phyloP scores from a whole-genome alignment of 352 stramenopile genomes.

The Phytophthora hibernalis region DNA sequence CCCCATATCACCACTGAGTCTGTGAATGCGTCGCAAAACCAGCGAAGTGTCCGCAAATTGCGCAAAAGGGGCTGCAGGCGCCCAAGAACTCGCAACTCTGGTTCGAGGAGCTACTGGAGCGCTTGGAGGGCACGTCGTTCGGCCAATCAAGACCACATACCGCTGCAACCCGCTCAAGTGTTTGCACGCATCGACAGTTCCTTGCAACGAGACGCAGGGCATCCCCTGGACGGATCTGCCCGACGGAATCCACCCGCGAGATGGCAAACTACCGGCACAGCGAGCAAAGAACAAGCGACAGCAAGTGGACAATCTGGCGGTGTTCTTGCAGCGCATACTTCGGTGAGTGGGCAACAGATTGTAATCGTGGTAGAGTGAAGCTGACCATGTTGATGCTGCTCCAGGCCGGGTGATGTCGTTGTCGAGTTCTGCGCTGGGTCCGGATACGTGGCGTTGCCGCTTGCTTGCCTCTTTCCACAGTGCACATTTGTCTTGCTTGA shows the following conservation, averaged over 20 bases:
- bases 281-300: slow-evolving; percentile 75
- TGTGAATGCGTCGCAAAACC: slow-evolving; percentile 5
- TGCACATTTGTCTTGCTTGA: slow-evolving; percentile 83
- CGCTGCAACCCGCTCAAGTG: slow-evolving; percentile 70
- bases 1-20: neutral
- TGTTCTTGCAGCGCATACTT: slow-evolving; percentile 73
- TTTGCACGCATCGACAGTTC: slow-evolving; percentile 24
- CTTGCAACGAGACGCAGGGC: slow-evolving; percentile 12
- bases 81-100: slow-evolving; percentile 62
- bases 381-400: slow-evolving; percentile 19
- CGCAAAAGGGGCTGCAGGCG: slow-evolving; percentile 53
- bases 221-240: slow-evolving; percentile 75
- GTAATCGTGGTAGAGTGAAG: neutral
- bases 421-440: slow-evolving; percentile 87
- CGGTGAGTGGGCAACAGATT: slow-evolving; percentile 35
- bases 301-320: slow-evolving; percentile 81
- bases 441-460: slow-evolving; percentile 77
- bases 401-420: slow-evolving; percentile 71
- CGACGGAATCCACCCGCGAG: slow-evolving; percentile 69
- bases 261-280: slow-evolving; percentile 62
- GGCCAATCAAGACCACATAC: slow-evolving; percentile 46
- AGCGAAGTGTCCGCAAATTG: slow-evolving; percentile 61
- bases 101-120: slow-evolving; percentile 77
- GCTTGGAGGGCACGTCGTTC: slow-evolving; percentile 56
- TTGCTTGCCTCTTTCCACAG: slow-evolving; percentile 76